Base-by-base conservation (phyloP, 2,329 filamentous ascomycete species). In the Ophiostoma australiae region DNA sequence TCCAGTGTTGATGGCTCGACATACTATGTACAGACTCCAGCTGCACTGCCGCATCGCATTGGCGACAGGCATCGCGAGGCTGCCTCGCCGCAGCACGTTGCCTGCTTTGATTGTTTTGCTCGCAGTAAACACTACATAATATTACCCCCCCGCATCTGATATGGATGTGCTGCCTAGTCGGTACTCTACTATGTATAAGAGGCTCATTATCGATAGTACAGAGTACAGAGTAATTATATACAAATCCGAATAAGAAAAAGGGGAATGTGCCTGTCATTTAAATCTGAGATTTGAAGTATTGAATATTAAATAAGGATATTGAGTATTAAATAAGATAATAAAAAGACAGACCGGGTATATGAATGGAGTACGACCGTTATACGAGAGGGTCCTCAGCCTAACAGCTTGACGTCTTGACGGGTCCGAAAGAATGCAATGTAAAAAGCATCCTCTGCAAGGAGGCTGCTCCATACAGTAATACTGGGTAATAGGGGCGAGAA, bases 221-320 rank as follows among this genome's bases (percentile, higher is more conserved):
- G 20, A n/a, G 17, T 48, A 48, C n/a, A 31, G 27, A 31, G 27
- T 31, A 31, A 48, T 17, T 31, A 31, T 31, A 8, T 20, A 27
- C n/a, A 55, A 15, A 55, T 11, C 3, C 44, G 1, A 48, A 20
- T n/a, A 20, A n/a, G 44, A 48, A 48, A 48, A 48, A 48, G 44
- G 44, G 44, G 44, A 55, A 55, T 5, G 52, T n/a, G 52, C 52
- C 52, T 55, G 52, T 55, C 23, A 55, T 55, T 55, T 55, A 55
- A 55, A 27, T 3, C 27, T 31, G 27, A 31, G 27, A 31, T 31
- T 31, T 31, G 27, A 31, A 31, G 27, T 31, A 31, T 31, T 31
- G 27, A 31, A 27, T 23, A 55, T 23, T 27, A 20, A 20, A 48
- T 48, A n/a, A n/a, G n/a, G 15, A n/a, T 20, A 17, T 0, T 48